A percentile compares a stretch with the other conserved stretches of the same genome.
Conservation (phyloP, 768 basidiomycete genomes). For the Coprinellus micaceus region DNA sequence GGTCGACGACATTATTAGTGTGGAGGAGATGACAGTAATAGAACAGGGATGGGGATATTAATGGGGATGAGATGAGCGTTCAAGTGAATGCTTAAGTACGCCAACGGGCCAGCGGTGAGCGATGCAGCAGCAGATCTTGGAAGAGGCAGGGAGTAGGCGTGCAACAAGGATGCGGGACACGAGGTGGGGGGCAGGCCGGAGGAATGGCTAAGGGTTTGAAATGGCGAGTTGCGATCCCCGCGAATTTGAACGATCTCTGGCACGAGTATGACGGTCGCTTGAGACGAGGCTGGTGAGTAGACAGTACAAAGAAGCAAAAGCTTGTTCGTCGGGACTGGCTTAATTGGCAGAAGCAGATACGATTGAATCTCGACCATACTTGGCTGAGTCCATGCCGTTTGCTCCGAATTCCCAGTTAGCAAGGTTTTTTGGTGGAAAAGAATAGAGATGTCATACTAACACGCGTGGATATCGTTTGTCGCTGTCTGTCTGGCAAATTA, state of each 20-base stretch:
- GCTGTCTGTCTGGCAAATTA: conserved; percentile 27
- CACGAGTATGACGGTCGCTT: conserved; percentile 18
- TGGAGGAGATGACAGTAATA: conserved; percentile 53
- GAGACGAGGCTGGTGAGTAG: conserved; percentile 19
- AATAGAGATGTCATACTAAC: conserved; percentile 30
- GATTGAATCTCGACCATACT: conserved; percentile 21
- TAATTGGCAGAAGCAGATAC: conserved; percentile 25
- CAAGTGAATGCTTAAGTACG: conserved; percentile 6
- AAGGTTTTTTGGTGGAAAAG: conserved; percentile 17
- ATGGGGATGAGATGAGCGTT: conserved; percentile 25
- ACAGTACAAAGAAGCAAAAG: conserved; percentile 26
- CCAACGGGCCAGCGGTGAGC: conserved; percentile 11
- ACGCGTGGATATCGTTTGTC: conserved; percentile 33
- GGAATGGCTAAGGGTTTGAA: conserved; percentile 11
- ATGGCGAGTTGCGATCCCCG: conserved; percentile 15
- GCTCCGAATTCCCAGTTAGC: conserved; percentile 22
- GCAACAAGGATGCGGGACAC: conserved; percentile 33
- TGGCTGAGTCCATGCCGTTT: conserved; percentile 25
- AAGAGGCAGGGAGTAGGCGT: conserved; percentile 41
- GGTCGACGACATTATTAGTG: conserved; percentile 59
- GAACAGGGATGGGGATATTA: conserved; percentile 46
- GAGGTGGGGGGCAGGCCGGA: conserved; percentile 42
- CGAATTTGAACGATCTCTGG: conserved; percentile 16
- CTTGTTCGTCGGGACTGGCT: conserved; percentile 34
- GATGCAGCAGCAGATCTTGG: conserved; percentile 11